A percentile compares a stretch with the other conserved stretches of the same genome.
Evolutionary conservation across 75 land plant genomes (phyloP).

Genomic region (Pinus albicaulis): DNA sequence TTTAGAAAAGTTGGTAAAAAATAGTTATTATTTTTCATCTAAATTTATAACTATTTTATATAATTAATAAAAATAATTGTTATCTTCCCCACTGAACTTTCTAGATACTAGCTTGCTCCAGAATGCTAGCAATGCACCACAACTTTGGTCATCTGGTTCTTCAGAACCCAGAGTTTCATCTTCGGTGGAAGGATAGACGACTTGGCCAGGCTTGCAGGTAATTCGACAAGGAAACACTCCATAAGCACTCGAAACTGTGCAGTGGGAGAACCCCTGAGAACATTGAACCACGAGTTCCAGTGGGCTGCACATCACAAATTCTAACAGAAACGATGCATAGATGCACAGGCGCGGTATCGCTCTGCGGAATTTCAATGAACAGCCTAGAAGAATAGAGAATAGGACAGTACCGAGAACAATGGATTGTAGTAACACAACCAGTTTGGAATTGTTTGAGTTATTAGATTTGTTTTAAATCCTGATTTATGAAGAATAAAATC

Average conservation of each 20-base stretch:
- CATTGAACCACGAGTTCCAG: constrained; percentile 11
- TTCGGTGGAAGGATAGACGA: constrained; percentile 8
- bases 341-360: no score
- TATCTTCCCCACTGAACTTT: no score
- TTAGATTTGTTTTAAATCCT: no score
- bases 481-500: no score
- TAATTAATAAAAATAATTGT: no score
- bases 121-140: constrained; percentile 15
- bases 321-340: no score
- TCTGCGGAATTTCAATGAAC: no score
- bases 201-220: constrained; percentile 24
- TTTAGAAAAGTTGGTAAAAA: not conserved
- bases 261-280: not conserved
- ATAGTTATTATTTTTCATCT: not conserved
- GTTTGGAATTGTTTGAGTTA: no score
- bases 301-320: not conserved
- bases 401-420: no score
- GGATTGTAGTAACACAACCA: no score
- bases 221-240: constrained; percentile 35
- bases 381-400: no score
- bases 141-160: no score
- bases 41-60: not conserved
- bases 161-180: constrained; percentile 18
- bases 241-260: constrained; percentile 31
- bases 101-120: constrained; percentile 5